These are phyloP conservation scores for Cystoisospora suis DNA, from an alignment of 169 alveolate genomes.

Conservation along the genomic window DNA sequence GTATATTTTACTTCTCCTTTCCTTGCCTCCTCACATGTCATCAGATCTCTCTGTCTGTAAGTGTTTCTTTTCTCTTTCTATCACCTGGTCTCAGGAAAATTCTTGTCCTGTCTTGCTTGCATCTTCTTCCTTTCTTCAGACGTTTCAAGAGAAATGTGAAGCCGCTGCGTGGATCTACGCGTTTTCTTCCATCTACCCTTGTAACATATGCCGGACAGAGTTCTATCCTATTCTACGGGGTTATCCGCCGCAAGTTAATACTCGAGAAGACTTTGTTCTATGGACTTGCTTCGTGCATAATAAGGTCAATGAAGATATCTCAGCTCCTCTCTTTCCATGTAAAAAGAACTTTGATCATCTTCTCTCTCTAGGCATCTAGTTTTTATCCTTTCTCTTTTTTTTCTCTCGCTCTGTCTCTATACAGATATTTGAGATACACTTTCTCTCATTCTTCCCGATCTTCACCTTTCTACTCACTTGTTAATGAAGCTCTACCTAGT, in stretches of 20 bases:
- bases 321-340: slow-evolving; percentile 49
- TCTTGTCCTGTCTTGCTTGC: neutral
- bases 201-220: slow-evolving; percentile 80
- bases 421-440: too few species aligned
- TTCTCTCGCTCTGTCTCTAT: too few species aligned
- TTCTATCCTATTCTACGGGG: slow-evolving; percentile 69
- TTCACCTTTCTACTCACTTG: too few species aligned
- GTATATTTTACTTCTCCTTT: neutral
- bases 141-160: slow-evolving; percentile 60
- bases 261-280: slow-evolving; percentile 64
- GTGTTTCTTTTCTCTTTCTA: neutral
- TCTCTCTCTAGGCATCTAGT: neutral
- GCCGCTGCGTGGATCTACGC: slow-evolving; percentile 74
- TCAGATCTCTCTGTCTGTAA: neutral
- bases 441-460: too few species aligned
- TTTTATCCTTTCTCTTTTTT: neutral
- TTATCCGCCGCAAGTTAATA: slow-evolving; percentile 71
- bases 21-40: neutral
- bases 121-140: neutral
- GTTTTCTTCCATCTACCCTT: slow-evolving; percentile 81
- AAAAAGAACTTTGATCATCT: neutral
- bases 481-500: too few species aligned
- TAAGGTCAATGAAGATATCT: slow-evolving; percentile 77
- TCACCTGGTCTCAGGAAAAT: neutral
- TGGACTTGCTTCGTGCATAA: slow-evolving; percentile 82